A percentile compares a stretch with the other conserved stretches of the same genome.
Conservation (phyloP, 1,139 yeast species). For the Lodderomyces oxycetoniae region DNA sequence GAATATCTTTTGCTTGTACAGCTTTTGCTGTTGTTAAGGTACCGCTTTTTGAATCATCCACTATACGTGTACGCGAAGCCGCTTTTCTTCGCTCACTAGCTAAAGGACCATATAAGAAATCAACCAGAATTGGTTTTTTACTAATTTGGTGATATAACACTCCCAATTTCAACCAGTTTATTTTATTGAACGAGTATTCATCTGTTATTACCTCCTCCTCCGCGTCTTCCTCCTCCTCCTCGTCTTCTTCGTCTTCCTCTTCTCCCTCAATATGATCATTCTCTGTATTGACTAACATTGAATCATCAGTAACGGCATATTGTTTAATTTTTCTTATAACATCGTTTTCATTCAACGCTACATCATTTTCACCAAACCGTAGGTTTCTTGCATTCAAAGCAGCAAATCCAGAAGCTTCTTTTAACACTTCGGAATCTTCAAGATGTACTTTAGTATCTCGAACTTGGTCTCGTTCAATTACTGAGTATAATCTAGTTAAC, state of each 20-base stretch:
- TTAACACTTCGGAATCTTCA: slow-evolving; percentile 39
- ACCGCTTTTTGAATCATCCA: slow-evolving; percentile 39
- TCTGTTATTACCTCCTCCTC: slow-evolving; percentile 11
- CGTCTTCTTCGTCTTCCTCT: slow-evolving; percentile 10
- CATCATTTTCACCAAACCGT: slow-evolving; percentile 50
- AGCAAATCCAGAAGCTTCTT: slow-evolving; percentile 37
- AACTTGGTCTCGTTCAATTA: slow-evolving; percentile 28
- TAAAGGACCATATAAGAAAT: slow-evolving; percentile 70
- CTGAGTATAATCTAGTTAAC: slow-evolving; percentile 25
- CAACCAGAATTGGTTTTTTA: slow-evolving; percentile 46
- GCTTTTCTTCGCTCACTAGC: slow-evolving; percentile 55
- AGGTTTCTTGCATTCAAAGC: slow-evolving; percentile 54
- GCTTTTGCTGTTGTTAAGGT: slow-evolving; percentile 50
- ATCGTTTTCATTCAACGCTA: slow-evolving; percentile 45
- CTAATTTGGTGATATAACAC: slow-evolving; percentile 46
- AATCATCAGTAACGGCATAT: slow-evolving; percentile 26
- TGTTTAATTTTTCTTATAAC: slow-evolving; percentile 37
- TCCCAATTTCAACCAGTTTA: slow-evolving; percentile 62
- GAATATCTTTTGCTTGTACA: slow-evolving; percentile 48
- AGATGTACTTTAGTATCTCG: slow-evolving; percentile 20
- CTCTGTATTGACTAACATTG: slow-evolving; percentile 10
- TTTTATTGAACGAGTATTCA: slow-evolving; percentile 30
- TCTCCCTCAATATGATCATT: slow-evolving; percentile 5
- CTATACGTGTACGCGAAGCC: slow-evolving; percentile 27
- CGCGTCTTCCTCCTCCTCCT: slow-evolving; percentile 10